phyloP scores from a whole-genome alignment of 2,329 filamentous ascomycete species.

The Trichoderma sp. region DNA sequence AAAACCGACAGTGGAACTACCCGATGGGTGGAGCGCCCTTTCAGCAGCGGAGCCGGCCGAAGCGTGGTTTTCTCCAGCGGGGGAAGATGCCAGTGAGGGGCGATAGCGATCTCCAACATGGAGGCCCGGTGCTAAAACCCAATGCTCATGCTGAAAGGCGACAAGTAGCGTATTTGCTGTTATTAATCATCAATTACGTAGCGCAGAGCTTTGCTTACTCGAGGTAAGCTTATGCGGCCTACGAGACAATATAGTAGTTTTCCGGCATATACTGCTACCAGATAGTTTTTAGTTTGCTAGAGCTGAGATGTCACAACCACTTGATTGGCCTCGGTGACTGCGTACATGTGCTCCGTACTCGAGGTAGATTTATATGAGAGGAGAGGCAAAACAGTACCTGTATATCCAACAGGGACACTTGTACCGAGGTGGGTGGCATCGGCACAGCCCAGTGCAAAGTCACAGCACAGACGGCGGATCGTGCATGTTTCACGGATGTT shows the following conservation, averaged over 20 bases:
- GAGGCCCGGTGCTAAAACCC: neutral
- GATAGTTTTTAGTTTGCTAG: neutral
- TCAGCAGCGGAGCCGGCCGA: conserved; percentile 42
- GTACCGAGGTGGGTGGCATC: neutral
- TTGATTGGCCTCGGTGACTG: no score
- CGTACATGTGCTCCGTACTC: no score
- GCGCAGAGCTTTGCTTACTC: neutral
- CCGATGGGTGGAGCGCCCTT: conserved; percentile 37
- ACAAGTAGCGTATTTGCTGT: neutral
- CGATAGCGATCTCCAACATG: neutral
- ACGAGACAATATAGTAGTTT: neutral
- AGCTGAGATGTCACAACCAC: no score
- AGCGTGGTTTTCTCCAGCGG: conserved; percentile 38
- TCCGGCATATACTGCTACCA: neutral
- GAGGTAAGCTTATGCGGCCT: neutral
- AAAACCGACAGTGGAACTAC: conserved; percentile 34
- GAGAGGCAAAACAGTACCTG: neutral
- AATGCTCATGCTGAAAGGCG: neutral
- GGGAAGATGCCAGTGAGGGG: neutral
- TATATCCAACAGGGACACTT: neutral
- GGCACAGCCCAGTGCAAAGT: neutral
- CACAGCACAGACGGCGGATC: neutral
- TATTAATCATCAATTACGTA: neutral
- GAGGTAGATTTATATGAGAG: neutral
- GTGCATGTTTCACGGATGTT: neutral